Percentiles rank a stretch among this genome's conserved stretches.
Conservation (phyloP, 768 basidiomycete species). For the Filobasidium wieringae region DNA sequence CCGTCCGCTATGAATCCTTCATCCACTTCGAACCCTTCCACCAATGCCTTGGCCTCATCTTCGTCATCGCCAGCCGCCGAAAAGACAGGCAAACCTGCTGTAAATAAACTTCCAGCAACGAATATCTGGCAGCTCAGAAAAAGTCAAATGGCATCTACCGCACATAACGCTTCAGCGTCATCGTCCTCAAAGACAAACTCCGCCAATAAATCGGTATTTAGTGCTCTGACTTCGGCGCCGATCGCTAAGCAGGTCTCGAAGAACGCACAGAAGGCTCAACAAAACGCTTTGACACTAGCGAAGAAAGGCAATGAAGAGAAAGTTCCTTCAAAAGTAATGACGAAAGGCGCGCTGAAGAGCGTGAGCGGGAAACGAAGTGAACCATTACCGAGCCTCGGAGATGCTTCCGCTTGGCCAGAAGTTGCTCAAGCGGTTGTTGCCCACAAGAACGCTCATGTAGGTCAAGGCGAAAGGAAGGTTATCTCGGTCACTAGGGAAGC, state of each 20-base stretch:
- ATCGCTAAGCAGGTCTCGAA: slow-evolving; percentile 4
- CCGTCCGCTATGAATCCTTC: too few species aligned
- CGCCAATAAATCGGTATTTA: slow-evolving; percentile 6
- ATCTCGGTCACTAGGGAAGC: not conserved
- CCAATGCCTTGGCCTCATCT: too few species aligned
- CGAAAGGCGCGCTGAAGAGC: not conserved
- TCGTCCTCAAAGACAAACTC: not conserved
- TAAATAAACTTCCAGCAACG: too few species aligned
- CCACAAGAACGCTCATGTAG: slow-evolving; percentile 18
- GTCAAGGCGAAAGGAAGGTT: slow-evolving; percentile 17
- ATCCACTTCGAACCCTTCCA: too few species aligned
- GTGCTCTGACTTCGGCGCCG: not conserved
- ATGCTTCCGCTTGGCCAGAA: slow-evolving; percentile 28
- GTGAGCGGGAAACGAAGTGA: not conserved
- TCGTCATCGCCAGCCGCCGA: too few species aligned
- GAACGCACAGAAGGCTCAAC: too few species aligned
- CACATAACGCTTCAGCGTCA: not conserved
- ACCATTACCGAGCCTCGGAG: slow-evolving; percentile 14
- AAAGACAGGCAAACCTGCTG: too few species aligned
- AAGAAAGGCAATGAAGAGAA: too few species aligned
- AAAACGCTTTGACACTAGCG: too few species aligned
- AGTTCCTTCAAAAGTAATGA: slow-evolving; percentile 1
- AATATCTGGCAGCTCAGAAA: too few species aligned
- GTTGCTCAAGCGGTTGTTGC: slow-evolving; percentile 23
- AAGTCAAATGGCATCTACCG: not conserved